Evolutionary conservation across 2,329 filamentous ascomycete genomes (phyloP).

Genomic region (Coniochaeta ligniaria): DNA sequence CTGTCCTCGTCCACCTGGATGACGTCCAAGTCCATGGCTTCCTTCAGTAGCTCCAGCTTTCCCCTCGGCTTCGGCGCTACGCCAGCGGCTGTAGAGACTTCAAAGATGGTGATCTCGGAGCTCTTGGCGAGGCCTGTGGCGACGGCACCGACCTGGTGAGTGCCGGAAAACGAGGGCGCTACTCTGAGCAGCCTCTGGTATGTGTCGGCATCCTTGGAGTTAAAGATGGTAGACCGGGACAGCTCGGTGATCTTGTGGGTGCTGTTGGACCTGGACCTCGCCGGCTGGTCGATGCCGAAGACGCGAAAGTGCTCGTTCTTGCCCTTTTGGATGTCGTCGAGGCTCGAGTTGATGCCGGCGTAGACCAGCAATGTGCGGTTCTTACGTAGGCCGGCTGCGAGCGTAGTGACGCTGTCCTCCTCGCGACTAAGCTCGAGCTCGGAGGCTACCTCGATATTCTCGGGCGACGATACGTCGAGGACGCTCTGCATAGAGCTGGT

Average conservation of each 20-base stretch:
- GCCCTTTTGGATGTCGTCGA: constrained; percentile 62
- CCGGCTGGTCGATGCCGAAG: constrained; percentile 50
- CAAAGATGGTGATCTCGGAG: constrained; percentile 75
- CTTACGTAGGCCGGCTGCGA: constrained; percentile 61
- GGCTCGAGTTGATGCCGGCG: constrained; percentile 79
- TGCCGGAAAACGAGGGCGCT: constrained; percentile 40
- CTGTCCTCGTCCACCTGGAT: constrained; percentile 52
- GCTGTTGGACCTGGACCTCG: constrained; percentile 20
- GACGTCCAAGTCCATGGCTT: constrained; percentile 66
- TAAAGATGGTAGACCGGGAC: constrained; percentile 46
- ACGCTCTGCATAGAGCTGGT: constrained; percentile 45
- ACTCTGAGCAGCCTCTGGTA: constrained; percentile 56
- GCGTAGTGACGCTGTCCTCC: constrained; percentile 83
- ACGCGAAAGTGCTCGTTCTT: constrained; percentile 80
- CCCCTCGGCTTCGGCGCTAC: constrained; percentile 42
- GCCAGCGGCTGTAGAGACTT: constrained; percentile 49
- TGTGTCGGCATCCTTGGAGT: constrained; percentile 39
- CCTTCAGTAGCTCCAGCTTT: constrained; percentile 41
- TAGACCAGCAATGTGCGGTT: constrained; percentile 51
- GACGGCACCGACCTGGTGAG: constrained; percentile 62
- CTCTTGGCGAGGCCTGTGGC: constrained; percentile 71
- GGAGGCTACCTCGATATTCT: constrained; percentile 55
- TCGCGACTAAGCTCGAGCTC: constrained; percentile 74
- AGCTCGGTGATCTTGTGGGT: constrained; percentile 40
- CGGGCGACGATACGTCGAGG: constrained; percentile 60